These are phyloP conservation scores for Arthrinium puccinioides DNA, from an alignment of 2,329 filamentous ascomycete species.

Conservation along the genomic window DNA sequence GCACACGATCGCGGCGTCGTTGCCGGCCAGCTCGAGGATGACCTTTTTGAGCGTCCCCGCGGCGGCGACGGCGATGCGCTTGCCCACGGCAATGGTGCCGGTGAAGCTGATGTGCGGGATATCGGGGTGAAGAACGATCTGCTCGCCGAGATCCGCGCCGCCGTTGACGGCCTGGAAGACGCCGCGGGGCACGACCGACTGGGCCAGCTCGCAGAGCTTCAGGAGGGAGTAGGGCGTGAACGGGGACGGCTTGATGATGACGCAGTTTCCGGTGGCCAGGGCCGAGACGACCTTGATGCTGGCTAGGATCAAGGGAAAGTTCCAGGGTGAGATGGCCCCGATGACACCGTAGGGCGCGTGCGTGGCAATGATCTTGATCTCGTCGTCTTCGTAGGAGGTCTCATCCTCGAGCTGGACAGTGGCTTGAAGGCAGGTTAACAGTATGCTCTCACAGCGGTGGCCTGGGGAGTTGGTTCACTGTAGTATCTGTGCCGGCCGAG, in stretches of 20 bases:
- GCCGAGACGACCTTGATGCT: slow-evolving; percentile 44
- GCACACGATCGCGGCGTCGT: slow-evolving; percentile 47
- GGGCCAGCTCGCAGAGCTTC: slow-evolving; percentile 43
- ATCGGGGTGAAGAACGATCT: slow-evolving; percentile 44
- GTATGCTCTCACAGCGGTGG: too few species aligned
- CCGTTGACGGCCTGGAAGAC: slow-evolving; percentile 49
- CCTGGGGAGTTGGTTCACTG: background rate
- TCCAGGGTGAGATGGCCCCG: slow-evolving; percentile 54
- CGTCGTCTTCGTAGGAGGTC: slow-evolving; percentile 38
- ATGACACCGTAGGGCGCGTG: slow-evolving; percentile 41
- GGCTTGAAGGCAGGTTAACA: slow-evolving; percentile 10
- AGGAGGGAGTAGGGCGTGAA: slow-evolving; percentile 46
- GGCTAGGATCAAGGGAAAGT: slow-evolving; percentile 42
- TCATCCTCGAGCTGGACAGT: slow-evolving; percentile 34
- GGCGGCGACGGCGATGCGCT: slow-evolving; percentile 40
- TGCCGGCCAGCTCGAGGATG: slow-evolving; percentile 47
- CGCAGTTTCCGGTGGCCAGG: slow-evolving; percentile 43
- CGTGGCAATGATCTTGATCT: slow-evolving; percentile 30
- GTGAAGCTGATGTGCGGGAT: slow-evolving; percentile 54
- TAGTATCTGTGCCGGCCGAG: background rate
- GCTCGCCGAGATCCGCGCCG: slow-evolving; percentile 44
- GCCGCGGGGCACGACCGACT: slow-evolving; percentile 43
- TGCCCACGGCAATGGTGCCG: slow-evolving; percentile 43
- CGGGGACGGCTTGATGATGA: slow-evolving; percentile 52
- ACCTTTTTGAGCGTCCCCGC: slow-evolving; percentile 45